Evolutionary conservation across 148 eudicot genomes (phyloP).

Genomic region (Chenopodium berlandieri): DNA sequence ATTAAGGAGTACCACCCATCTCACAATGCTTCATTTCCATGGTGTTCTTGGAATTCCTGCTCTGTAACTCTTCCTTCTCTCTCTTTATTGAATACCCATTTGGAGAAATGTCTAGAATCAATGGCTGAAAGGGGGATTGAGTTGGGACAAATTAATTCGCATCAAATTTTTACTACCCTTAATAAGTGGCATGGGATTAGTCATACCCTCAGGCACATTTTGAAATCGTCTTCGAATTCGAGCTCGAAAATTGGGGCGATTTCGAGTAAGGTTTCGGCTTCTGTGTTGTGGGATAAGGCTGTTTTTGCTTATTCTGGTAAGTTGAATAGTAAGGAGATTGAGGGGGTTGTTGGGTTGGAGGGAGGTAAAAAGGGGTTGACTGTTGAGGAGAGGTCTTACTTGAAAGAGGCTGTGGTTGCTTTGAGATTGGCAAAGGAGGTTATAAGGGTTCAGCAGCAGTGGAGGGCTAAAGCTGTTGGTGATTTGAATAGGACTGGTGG

Average conservation of each 20-base stretch:
- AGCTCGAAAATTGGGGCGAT: constrained; percentile 20
- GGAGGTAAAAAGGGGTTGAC: constrained; percentile 42
- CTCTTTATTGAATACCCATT: constrained; percentile 45
- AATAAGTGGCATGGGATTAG: constrained; percentile 73
- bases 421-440: constrained; percentile 85
- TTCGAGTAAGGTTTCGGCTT: constrained; percentile 37
- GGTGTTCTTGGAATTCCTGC: constrained; percentile 58
- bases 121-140: constrained; percentile 61
- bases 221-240: constrained; percentile 21
- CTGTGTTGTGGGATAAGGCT: constrained; percentile 76
- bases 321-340: constrained; percentile 44
- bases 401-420: constrained; percentile 69
- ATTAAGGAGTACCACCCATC: constrained; percentile 63
- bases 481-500: constrained; percentile 69
- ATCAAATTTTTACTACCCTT: constrained; percentile 66
- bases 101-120: constrained; percentile 67
- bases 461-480: constrained; percentile 69
- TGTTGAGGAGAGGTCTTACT: constrained; percentile 56
- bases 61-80: constrained; percentile 50
- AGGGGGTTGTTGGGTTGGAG: constrained; percentile 44
- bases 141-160: constrained; percentile 70
- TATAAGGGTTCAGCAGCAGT: constrained; percentile 62
- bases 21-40: constrained; percentile 72
- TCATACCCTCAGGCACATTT: constrained; percentile 44
- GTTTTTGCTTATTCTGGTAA: constrained; percentile 50